phyloP scores from a whole-genome alignment of 108 stramenopile species.

The Conticribra guillardii region DNA sequence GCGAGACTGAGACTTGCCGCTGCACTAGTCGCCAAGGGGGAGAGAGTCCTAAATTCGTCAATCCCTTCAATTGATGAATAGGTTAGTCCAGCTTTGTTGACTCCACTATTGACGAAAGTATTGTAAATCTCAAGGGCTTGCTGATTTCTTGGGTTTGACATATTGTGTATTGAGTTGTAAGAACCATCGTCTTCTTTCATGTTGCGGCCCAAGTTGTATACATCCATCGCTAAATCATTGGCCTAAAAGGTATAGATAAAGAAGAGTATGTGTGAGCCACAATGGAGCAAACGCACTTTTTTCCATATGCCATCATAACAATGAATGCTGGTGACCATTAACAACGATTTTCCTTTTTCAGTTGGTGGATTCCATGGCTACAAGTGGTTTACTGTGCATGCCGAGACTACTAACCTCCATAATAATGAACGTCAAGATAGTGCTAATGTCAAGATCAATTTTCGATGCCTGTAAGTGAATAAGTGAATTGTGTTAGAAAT shows the following conservation, averaged over 20 bases:
- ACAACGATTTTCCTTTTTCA: no score
- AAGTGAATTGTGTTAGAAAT: no score
- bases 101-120: slow-evolving; percentile 29
- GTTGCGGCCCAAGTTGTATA: slow-evolving; percentile 69
- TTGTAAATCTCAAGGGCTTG: slow-evolving; percentile 23
- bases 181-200: slow-evolving; percentile 3
- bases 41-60: slow-evolving; percentile 28
- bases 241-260: slow-evolving; percentile 5
- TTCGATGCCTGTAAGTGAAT: slow-evolving; percentile 11
- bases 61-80: slow-evolving; percentile 31
- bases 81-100: slow-evolving; percentile 44
- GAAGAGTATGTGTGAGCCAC: neutral
- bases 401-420: slow-evolving; percentile 45
- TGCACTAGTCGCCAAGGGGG: slow-evolving; percentile 47
- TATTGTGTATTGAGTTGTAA: slow-evolving; percentile 39
- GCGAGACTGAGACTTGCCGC: slow-evolving; percentile 57
- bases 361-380: no score
- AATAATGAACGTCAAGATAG: slow-evolving; percentile 38
- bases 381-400: no score
- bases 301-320: no score
- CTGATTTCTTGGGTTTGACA: slow-evolving; percentile 21
- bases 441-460: slow-evolving; percentile 50
- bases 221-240: slow-evolving; percentile 57
- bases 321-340: no score
- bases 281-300: neutral